Conservation (phyloP, 2,329 filamentous ascomycete species). For the Ophiostoma himal-ulmi region DNA sequence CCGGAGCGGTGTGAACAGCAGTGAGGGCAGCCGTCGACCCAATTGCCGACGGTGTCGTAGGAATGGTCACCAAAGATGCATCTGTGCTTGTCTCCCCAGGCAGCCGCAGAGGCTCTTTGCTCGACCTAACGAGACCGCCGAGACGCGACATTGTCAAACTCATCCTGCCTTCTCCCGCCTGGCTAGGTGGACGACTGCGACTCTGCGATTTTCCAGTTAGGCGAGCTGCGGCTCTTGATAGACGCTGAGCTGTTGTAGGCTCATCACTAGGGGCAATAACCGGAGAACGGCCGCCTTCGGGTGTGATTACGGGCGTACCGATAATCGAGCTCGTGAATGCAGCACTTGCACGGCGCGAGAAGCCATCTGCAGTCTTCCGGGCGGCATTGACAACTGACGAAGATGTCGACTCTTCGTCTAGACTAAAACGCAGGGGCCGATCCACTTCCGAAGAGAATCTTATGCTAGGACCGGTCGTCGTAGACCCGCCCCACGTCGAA, state of each 20-base stretch:
- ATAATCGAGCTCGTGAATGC: constrained; percentile 41
- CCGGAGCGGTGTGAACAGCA: background rate
- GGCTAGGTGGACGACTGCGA: constrained; percentile 53
- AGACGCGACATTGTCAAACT: constrained; percentile 54
- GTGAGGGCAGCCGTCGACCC: background rate
- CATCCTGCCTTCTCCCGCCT: constrained; percentile 53
- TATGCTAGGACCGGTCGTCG: constrained; percentile 43
- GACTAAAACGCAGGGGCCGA: constrained; percentile 41
- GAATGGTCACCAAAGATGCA: constrained; percentile 27
- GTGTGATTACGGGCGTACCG: constrained; percentile 36
- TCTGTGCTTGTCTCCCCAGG: constrained; percentile 24
- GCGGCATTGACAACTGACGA: constrained; percentile 27
- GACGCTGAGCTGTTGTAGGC: constrained; percentile 43
- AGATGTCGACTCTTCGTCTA: constrained; percentile 37
- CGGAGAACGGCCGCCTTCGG: constrained; percentile 29
- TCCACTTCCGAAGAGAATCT: constrained; percentile 54
- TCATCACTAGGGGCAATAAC: constrained; percentile 44
- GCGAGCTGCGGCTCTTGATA: constrained; percentile 53
- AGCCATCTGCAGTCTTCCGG: constrained; percentile 29
- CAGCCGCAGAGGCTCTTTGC: constrained; percentile 44
- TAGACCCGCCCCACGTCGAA: constrained; percentile 32
- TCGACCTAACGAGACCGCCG: constrained; percentile 46
- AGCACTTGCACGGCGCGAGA: constrained; percentile 47
- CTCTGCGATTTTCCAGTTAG: constrained; percentile 40
- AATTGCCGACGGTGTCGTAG: background rate